Evolutionary conservation across 306 rosid genomes (phyloP), one percentile per base, ranked within the genome.

Genomic region (Inga leiocalycina): DNA sequence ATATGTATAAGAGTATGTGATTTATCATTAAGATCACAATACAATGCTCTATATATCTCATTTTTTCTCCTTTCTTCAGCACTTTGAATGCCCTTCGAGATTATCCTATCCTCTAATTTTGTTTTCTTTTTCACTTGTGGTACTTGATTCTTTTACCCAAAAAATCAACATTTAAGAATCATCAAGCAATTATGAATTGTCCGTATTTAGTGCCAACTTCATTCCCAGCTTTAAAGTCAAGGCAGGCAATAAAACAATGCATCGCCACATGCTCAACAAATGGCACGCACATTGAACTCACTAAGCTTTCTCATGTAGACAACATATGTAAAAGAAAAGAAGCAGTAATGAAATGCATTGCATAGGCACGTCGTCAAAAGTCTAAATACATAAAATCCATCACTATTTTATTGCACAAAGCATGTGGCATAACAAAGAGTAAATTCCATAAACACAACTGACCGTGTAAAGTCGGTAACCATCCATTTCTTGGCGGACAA

Each of bases 381-480:
- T 41, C 54, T 51, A 41, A n/a, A 22, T n/a, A 22, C 35, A 27
- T 14, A 17, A n/a, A 27, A 45, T 72, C 35, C 24, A 22, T 17
- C 0, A 37, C 51, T 22, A 46, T 35, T 62, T 34, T 5, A 46
- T 9, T 35, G 49, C 17, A n/a, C 59, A 17, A 34, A 71, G 20
- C 32, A 37, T 20, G 11, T 35, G 24, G 37, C 49, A 75, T 68
- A 17, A 12, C 52, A 20, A 51, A 19, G 52, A 1, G 66, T 20
- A 14, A 37, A 81, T 72, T 54, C 41, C n/a, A 46, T 10, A 69
- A 46, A 66, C 80, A 69, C 56, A 66, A 80, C 92, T 80, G 56
- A 93, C 98, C 85, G 98, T 95, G 79, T 95, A 95, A 79, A 95
- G 97, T 74, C 98, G 92, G 84, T 95, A 95, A 71, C 83, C 95